Conservation (phyloP, 2,329 filamentous ascomycete species). For the Bipolaris sorokiniana region DNA sequence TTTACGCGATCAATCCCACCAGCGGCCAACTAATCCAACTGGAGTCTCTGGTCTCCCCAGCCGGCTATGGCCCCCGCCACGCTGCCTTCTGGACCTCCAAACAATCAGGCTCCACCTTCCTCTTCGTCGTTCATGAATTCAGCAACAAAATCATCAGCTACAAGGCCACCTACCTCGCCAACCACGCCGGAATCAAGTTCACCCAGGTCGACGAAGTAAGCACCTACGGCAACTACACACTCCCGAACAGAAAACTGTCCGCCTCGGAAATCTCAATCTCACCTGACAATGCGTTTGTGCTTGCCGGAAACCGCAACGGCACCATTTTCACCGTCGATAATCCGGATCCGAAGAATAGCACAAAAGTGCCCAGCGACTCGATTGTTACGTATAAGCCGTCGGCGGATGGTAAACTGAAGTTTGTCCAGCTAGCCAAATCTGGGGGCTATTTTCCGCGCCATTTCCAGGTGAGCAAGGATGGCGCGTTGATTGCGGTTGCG, state of each 20-base stretch:
- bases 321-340: conserved; percentile 60
- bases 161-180: conserved; percentile 58
- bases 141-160: conserved; percentile 64
- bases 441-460: conserved; percentile 71
- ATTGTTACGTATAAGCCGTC: conserved; percentile 57
- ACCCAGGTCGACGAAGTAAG: conserved; percentile 56
- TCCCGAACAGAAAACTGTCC: conserved; percentile 49
- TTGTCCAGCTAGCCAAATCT: conserved; percentile 65
- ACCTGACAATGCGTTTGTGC: conserved; percentile 63
- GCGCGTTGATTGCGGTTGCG: conserved; percentile 68
- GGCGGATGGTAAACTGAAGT: conserved; percentile 61
- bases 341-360: conserved; percentile 43
- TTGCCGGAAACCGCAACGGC: conserved; percentile 72
- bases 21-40: conserved; percentile 54
- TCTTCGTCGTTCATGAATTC: conserved; percentile 69
- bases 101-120: conserved; percentile 46
- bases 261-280: conserved; percentile 63
- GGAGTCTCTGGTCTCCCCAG: conserved; percentile 53
- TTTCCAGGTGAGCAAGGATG: conserved; percentile 69
- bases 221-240: conserved; percentile 37
- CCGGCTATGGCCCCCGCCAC: conserved; percentile 70
- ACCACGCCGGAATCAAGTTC: conserved; percentile 53
- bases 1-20: conserved; percentile 60
- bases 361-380: conserved; percentile 58
- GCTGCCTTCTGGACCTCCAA: conserved; percentile 59